Evolutionary conservation across 2,329 filamentous ascomycete species (phyloP).

Genomic region (Nothopassalora personata): DNA sequence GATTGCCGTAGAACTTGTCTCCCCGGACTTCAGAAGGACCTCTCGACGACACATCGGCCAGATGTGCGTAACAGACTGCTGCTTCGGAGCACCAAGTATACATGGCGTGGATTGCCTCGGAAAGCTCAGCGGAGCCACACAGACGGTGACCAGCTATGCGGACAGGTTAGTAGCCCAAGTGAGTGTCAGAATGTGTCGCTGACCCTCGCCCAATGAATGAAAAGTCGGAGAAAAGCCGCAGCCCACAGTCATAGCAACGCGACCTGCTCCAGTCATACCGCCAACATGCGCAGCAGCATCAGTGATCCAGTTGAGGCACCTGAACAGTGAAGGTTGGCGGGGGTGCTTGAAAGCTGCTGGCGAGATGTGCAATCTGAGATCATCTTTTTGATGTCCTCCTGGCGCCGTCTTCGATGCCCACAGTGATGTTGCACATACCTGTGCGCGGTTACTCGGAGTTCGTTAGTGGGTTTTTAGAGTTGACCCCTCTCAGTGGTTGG

Average conservation of each 20-base stretch:
- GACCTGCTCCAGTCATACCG: background rate
- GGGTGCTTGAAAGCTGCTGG: background rate
- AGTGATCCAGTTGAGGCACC: background rate
- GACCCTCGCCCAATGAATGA: background rate
- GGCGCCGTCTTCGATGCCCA: too few species aligned
- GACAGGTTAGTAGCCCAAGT: background rate
- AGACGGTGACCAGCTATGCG: background rate
- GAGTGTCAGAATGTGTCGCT: background rate
- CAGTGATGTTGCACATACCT: background rate
- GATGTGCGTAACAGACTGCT: slow-evolving; percentile 27
- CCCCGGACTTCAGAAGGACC: slow-evolving; percentile 4
- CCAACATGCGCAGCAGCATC: background rate
- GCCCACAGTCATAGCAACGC: background rate
- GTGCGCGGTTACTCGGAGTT: background rate
- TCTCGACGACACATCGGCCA: slow-evolving; percentile 12
- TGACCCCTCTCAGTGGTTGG: background rate
- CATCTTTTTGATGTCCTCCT: background rate
- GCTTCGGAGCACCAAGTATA: slow-evolving; percentile 16
- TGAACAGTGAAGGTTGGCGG: background rate
- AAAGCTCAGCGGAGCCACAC: slow-evolving; percentile 10
- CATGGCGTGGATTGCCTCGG: slow-evolving; percentile 20
- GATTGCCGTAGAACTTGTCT: background rate
- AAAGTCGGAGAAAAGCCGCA: background rate
- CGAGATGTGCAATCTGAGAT: background rate
- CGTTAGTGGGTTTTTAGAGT: background rate